Evolutionary conservation across 257 asterid genomes (phyloP), one percentile per base, ranked within the genome.

Genomic region (Lantana camara): DNA sequence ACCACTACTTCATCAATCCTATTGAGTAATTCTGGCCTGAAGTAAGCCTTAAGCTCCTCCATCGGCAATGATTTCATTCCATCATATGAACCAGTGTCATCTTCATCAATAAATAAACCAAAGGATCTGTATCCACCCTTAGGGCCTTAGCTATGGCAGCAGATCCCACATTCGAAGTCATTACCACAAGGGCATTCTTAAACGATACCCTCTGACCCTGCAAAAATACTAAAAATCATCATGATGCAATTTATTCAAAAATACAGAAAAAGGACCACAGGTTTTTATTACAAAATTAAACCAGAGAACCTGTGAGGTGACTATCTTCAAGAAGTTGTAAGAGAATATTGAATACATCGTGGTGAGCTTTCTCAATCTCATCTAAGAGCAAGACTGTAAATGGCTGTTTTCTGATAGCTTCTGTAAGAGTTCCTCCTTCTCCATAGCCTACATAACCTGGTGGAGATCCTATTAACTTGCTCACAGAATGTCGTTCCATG

Each of bases 291-390:
- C 23, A 63, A 55, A 16, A 30, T 52, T 32, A 55, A 70, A 94
- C 99, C 99, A 86, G 99, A 68, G 99, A 90, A 78, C 90, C 97
- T 14, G 99, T 90, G 35, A 94, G 88, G 75, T 86, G 99, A 24
- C 99, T 97, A 70, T 90, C 99, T 80, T 94, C 99, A 73, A 94
- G 90, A 75, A 94, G 53, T 79, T 94, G 99, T 24, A 94, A 88
- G 69, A 94, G 95, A 80, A 94, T 88, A 76, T 94, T 90, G 81
- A 94, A 94, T 61, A 94, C 79, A 77, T 90, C 96, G 3, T 95
- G 97, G 75, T 93, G 99, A 24, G 99, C 99, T 79, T 93, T 93
- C 83, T 93, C 99, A 32, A 93, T 90, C 79, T 94, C 99, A 68
- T 94, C 99, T 50, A 94, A 81, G 74, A 94, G 88, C 58, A 94